These are phyloP conservation scores for Leccinum fibrillosum DNA, from an alignment of 768 basidiomycete genomes.

Conservation along the genomic window DNA sequence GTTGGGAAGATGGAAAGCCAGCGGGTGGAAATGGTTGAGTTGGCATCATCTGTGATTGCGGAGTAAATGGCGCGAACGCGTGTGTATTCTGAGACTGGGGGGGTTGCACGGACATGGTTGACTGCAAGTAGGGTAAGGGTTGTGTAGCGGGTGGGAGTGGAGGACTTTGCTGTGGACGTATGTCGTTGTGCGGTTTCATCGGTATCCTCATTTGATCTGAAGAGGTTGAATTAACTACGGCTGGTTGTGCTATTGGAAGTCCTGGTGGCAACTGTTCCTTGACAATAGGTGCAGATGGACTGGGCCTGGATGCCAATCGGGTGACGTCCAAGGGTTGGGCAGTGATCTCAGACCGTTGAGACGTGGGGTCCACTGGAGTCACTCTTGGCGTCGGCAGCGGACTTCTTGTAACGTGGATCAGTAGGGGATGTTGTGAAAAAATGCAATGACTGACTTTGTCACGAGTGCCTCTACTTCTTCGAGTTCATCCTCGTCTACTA, in stretches of 20 bases:
- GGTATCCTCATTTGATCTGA: slow-evolving; percentile 3
- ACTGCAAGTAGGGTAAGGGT: slow-evolving; percentile 9
- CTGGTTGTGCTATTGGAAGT: background rate
- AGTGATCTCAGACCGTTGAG: slow-evolving; percentile 11
- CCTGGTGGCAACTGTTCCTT: background rate
- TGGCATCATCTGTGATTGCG: slow-evolving; percentile 19
- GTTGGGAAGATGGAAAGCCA: slow-evolving; percentile 17
- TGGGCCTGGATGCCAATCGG: background rate
- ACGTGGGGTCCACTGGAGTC: slow-evolving; percentile 42
- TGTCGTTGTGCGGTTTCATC: background rate
- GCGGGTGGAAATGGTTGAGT: slow-evolving; percentile 15
- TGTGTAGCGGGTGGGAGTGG: slow-evolving; percentile 8
- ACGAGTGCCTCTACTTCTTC: slow-evolving; percentile 36
- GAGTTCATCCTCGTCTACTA: slow-evolving; percentile 35
- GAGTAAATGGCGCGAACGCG: slow-evolving; percentile 9
- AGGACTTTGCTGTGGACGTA: slow-evolving; percentile 1
- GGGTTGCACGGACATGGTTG: slow-evolving; percentile 11
- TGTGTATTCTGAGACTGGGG: slow-evolving; percentile 20
- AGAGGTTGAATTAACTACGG: background rate
- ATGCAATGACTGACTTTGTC: slow-evolving; percentile 42
- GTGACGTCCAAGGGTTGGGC: background rate
- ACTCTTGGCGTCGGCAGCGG: slow-evolving; percentile 60
- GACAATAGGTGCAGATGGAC: background rate
- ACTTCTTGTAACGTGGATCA: slow-evolving; percentile 42
- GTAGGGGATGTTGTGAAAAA: slow-evolving; percentile 7